Base-by-base conservation (phyloP, 345 rosid species). In the Aquilaria malaccensis region DNA sequence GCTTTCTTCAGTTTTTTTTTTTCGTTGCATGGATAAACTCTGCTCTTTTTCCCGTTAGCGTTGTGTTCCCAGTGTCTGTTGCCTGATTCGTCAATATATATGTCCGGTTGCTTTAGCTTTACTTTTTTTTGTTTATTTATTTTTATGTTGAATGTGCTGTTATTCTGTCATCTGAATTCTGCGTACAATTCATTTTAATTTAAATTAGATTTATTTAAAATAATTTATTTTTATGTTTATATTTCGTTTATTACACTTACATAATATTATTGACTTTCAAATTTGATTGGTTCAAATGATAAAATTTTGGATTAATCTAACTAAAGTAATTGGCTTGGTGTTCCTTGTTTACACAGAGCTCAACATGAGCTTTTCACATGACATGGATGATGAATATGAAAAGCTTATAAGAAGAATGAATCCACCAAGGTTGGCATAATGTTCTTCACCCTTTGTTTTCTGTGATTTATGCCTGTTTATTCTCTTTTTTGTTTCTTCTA, bases 361-460 rank as follows among this genome's bases (percentile, higher is more conserved):
- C 77, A 79, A 61, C 69, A 77, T 78, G 95, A 78, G 83, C 72
- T 85, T 78, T 71, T 86, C 98, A 41, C 77, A 77, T 48, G 85
- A 76, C 59, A 83, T 80, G 82, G 93, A 81, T 77, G 80, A 92
- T 76, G 98, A 89, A 63, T 89, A 89, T 67, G 95, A 81, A 81
- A 92, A 89, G 58, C 87, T 92, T 54, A 79, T 89, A 48, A 67
- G 89, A 72, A 89, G 97, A 76, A 81, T 92, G 92, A 92, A 92
- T 70, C 98, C 96, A 32, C 98, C 98, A 49, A 89, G 95, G 96
- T 86, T 69, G 13, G 41, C 43, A 49, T 63, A 5, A 33, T 55
- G 49, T 74, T 59, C 62, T 51, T 67, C 66, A 12, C 43, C 43
- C 15, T 1, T 33, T 14, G 3, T 4, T 14, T 12, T 10, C 29